Evolutionary conservation across 352 stramenopile species (phyloP).

Genomic region (Peronospora destructor): DNA sequence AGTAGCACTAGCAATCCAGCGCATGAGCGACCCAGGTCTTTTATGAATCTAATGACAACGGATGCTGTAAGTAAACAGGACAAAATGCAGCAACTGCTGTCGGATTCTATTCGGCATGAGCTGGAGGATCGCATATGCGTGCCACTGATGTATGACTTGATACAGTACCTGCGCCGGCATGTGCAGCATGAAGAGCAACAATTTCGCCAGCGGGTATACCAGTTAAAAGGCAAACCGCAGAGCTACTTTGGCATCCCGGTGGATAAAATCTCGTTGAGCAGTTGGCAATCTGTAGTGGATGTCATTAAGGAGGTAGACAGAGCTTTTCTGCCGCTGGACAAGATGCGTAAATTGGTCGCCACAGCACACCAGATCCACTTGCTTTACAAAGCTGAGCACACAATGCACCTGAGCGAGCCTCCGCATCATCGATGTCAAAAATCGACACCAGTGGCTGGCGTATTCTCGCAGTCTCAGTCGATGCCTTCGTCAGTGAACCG

Average conservation of each 20-base stretch:
- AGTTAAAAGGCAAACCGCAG: constrained; percentile 65
- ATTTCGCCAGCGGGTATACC: constrained; percentile 56
- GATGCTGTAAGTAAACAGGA: constrained; percentile 66
- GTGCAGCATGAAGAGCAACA: constrained; percentile 70
- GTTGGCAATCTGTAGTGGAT: constrained; percentile 66
- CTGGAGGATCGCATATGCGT: constrained; percentile 79
- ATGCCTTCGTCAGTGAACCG: constrained; percentile 14
- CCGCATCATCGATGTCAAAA: constrained; percentile 34
- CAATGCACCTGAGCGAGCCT: constrained; percentile 33
- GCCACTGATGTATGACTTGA: constrained; percentile 58
- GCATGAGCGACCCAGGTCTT: constrained; percentile 49
- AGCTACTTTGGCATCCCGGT: constrained; percentile 78
- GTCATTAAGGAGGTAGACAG: constrained; percentile 78
- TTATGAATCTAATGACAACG: constrained; percentile 51
- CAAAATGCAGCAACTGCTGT: constrained; percentile 68
- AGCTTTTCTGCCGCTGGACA: constrained; percentile 73
- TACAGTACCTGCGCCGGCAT: constrained; percentile 33
- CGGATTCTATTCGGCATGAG: constrained; percentile 76
- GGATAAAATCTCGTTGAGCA: constrained; percentile 71
- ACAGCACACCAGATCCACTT: constrained; percentile 68
- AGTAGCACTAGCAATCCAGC: constrained; percentile 12
- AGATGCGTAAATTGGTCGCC: constrained; percentile 74
- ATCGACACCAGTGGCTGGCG: constrained; percentile 31
- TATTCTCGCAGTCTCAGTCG: constrained; percentile 15
- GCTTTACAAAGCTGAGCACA: constrained; percentile 56